These are phyloP conservation scores for Aspergillus saccharolyticus DNA, from an alignment of 495 filamentous ascomycete genomes.

Conservation along the genomic window DNA sequence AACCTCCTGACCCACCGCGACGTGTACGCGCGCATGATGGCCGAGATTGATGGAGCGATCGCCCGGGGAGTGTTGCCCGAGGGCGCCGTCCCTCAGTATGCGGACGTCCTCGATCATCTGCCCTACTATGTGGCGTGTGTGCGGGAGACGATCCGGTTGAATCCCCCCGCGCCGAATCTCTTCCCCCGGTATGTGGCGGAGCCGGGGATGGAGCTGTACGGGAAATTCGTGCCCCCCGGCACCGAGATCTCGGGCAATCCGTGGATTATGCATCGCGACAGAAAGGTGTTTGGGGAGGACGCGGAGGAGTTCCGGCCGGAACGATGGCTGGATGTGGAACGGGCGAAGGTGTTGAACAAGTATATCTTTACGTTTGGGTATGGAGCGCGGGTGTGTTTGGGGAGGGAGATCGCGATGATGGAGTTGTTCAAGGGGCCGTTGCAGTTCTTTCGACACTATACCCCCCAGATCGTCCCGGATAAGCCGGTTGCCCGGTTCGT, in stretches of 20 bases:
- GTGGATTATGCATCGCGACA: constrained; percentile 48
- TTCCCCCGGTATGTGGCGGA: constrained; percentile 45
- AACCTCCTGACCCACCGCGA: constrained; percentile 44
- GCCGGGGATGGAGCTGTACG: constrained; percentile 50
- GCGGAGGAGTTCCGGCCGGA: constrained; percentile 34
- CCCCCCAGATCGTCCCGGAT: constrained; percentile 25
- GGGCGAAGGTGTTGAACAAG: constrained; percentile 44
- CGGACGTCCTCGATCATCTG: constrained; percentile 39
- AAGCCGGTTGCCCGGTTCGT: constrained; percentile 35
- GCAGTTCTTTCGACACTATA: constrained; percentile 39
- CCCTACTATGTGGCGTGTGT: constrained; percentile 48
- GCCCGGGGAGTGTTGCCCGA: constrained; percentile 33
- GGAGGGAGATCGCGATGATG: constrained; percentile 51
- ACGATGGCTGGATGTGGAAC: constrained; percentile 40
- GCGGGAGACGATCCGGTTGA: constrained; percentile 50
- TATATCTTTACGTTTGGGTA: constrained; percentile 51
- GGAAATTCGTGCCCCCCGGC: constrained; percentile 50
- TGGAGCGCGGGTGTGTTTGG: constrained; percentile 50
- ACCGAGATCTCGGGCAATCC: constrained; percentile 55
- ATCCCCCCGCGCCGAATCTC: constrained; percentile 45
- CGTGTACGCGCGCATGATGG: constrained; percentile 49
- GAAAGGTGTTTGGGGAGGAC: constrained; percentile 47
- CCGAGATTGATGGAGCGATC: constrained; percentile 50
- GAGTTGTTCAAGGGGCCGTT: constrained; percentile 52
- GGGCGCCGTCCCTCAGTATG: constrained; percentile 30